These are phyloP conservation scores for Thelonectria rubi DNA, from an alignment of 2,329 filamentous ascomycete genomes.

Conservation along the genomic window DNA sequence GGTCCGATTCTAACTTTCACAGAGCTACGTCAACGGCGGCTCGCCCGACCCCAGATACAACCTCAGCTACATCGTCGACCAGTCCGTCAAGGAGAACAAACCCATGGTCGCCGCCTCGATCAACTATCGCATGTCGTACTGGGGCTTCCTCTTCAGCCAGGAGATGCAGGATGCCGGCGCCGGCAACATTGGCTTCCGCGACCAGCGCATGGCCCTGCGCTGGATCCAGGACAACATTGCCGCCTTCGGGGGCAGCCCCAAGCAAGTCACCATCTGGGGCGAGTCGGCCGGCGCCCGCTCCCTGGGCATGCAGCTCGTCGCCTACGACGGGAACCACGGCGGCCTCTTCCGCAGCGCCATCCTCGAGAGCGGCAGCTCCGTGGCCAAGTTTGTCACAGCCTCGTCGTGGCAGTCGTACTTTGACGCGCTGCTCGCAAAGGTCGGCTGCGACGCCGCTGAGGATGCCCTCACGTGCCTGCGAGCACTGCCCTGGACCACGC, in stretches of 20 bases:
- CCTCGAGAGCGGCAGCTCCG: conserved; percentile 56
- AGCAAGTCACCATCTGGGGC: conserved; percentile 61
- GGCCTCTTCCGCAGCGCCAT: conserved; percentile 63
- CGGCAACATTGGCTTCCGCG: conserved; percentile 60
- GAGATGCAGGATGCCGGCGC: conserved; percentile 54
- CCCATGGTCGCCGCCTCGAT: conserved; percentile 61
- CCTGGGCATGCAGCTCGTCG: conserved; percentile 59
- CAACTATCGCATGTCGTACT: conserved; percentile 61
- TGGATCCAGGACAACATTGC: conserved; percentile 63
- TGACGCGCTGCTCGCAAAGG: conserved; percentile 39
- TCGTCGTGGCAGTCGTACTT: conserved; percentile 45
- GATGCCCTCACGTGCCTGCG: conserved; percentile 46
- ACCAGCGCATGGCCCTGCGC: conserved; percentile 58
- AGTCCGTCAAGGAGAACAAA: conserved; percentile 56
- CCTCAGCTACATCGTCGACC: conserved; percentile 65
- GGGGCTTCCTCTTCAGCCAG: conserved; percentile 60
- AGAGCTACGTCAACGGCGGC: conserved; percentile 41
- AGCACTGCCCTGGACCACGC: conserved; percentile 42
- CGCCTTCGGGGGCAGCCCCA: conserved; percentile 57
- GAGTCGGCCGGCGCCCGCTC: conserved; percentile 63
- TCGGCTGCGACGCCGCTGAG: conserved; percentile 34
- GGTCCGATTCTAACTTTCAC: conserved; percentile 16
- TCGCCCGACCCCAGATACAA: conserved; percentile 61
- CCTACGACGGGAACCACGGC: conserved; percentile 63
- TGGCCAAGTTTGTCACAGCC: conserved; percentile 39